Evolutionary conservation across 2,329 filamentous ascomycete species (phyloP).

Genomic region (Ophiostoma perfectum): DNA sequence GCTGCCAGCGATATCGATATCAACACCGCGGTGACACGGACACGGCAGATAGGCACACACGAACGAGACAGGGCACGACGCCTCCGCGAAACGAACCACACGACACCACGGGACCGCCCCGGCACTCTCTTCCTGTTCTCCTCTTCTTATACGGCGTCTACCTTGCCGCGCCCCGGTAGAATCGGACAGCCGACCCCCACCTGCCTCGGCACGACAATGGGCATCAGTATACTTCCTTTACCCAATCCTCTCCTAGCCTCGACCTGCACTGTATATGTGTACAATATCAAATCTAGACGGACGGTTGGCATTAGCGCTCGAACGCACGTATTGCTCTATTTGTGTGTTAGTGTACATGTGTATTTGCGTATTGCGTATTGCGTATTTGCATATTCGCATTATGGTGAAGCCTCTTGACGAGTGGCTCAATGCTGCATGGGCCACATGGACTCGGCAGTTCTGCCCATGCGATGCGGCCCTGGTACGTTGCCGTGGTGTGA

Average conservation of each 20-base stretch:
- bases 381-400: too few species aligned
- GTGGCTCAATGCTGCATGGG: too few species aligned
- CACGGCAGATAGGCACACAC: neutral
- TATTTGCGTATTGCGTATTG: too few species aligned
- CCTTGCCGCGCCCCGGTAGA: too few species aligned
- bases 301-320: constrained; percentile 18
- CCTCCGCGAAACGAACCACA: too few species aligned
- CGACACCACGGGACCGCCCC: too few species aligned
- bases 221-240: constrained; percentile 31
- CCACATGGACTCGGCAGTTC: neutral
- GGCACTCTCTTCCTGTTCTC: too few species aligned
- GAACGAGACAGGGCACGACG: too few species aligned
- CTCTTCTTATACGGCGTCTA: too few species aligned
- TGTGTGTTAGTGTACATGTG: neutral
- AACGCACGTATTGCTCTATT: neutral
- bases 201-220: neutral
- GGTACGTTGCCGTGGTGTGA: neutral
- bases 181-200: too few species aligned
- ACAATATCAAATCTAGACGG: constrained; percentile 48
- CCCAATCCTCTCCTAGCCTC: constrained; percentile 26
- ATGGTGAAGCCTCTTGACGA: too few species aligned
- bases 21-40: neutral
- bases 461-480: neutral
- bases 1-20: too few species aligned
- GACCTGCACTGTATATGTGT: constrained; percentile 46